phyloP scores from a whole-genome alignment of 805 yeast genomes.

The Kodamaea jinghongensis region DNA sequence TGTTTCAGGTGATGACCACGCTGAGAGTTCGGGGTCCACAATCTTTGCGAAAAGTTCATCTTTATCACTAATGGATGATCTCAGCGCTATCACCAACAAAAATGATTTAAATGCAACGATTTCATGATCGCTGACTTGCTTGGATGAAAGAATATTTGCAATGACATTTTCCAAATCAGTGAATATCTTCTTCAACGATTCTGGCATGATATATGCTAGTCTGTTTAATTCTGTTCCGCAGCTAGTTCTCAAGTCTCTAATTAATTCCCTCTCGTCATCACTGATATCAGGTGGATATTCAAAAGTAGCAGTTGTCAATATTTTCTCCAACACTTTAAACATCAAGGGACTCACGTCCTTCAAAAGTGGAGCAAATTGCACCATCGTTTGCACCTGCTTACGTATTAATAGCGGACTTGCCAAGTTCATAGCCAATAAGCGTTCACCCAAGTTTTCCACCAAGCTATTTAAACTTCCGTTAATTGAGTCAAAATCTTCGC shows the following conservation, averaged over 20 bases:
- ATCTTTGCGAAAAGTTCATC: conserved; percentile 77
- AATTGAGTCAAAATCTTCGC: conserved; percentile 50
- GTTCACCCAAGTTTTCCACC: conserved; percentile 70
- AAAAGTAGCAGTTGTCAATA: conserved; percentile 77
- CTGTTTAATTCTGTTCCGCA: conserved; percentile 95
- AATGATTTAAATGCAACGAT: conserved; percentile 92
- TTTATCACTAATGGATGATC: conserved; percentile 72
- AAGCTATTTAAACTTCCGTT: conserved; percentile 51
- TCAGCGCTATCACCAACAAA: conserved; percentile 83
- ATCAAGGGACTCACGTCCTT: conserved; percentile 72
- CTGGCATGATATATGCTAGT: conserved; percentile 93
- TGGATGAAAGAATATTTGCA: conserved; percentile 60
- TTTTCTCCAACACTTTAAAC: conserved; percentile 82
- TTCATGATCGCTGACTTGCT: conserved; percentile 83
- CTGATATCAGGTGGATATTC: conserved; percentile 65
- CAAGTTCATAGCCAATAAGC: conserved; percentile 69
- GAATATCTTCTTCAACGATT: conserved; percentile 74
- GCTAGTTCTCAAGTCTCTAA: conserved; percentile 83
- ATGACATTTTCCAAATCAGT: conserved; percentile 82
- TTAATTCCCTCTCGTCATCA: conserved; percentile 76
- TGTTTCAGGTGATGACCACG: conserved; percentile 92
- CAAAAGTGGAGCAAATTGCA: conserved; percentile 87
- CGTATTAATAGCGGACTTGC: conserved; percentile 79
- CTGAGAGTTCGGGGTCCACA: conserved; percentile 88
- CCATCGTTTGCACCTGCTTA: conserved; percentile 86